Evolutionary conservation across 2,329 filamentous ascomycete species (phyloP), one percentile per base, ranked within the genome.

Genomic region (Fusarium compactum): DNA sequence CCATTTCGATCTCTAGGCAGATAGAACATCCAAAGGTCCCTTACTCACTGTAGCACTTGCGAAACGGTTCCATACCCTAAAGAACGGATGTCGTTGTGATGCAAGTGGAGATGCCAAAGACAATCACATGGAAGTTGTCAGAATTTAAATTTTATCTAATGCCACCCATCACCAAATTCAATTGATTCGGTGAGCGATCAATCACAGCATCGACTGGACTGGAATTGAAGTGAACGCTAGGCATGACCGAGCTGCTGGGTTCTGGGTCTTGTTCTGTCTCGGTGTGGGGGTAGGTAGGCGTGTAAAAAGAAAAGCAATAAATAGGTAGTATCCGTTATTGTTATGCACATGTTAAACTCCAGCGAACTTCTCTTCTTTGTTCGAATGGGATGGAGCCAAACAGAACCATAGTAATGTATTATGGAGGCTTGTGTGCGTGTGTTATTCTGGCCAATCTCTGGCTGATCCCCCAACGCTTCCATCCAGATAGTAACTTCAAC

Each of bases 241-340:
- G 65, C 56, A 29, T 66, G 59, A 20, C 54, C 55, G 65, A 63
- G 25, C 60, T 45, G 55, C 47, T 41, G 62, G 54, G 30, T 44
- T 44, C 63, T 63, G 58, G 58, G 41, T 24, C 50, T 53, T 53
- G 50, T 24, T 63, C 52, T 58, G 63, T 67, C 38, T 63, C 64
- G 59, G 58, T 32, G 60, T 44, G 27, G 53, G n/a, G 32, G 32
- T 38, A 38, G 32, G 32, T 38, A 38, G 32, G 34, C n/a, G 34
- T 38, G 34, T n/a, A 63, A 61, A 40, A 64, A 48, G 29, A 38
- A 71, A 58, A 58, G 20, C 47, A 51, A 32, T 51, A 62, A 50
- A 25, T 29, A 67, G 50, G 25, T 27, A 55, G 48, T 16, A 10
- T 68, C 69, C 55, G 64, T 69, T 71, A 69, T 67, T 60, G 61